Evolutionary conservation across 176 grass and related monocot genomes (phyloP), one percentile per base, ranked within the genome.

Genomic region (Carex cristatella): DNA sequence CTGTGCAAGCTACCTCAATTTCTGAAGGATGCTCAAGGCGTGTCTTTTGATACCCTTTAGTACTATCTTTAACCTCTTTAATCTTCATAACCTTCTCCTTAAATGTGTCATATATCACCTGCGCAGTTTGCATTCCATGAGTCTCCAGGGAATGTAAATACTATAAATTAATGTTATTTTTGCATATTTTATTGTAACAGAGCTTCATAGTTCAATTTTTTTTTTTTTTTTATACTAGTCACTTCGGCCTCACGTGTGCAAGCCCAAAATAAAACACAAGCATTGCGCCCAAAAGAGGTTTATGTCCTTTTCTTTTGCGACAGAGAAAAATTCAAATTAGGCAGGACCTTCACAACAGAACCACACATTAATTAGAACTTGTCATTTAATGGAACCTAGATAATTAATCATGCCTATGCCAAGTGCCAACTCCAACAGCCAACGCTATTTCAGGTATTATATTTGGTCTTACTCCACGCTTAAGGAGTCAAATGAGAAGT

Each of bases 91-190:
- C 63, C 11, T 62, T 80, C 61, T 46, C 28, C 59, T 79, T 92
- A 5, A 92, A 89, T 30, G 4, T 12, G 1, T 89, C 85, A 11
- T 92, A 92, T 61, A 87, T 65, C n/a, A 75, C 19, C 90, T 92
- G 81, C 11, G 15, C 53, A 84, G 37, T 37, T 86, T 58, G 27
- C 53, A 49, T 70, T 56, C 37, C 37, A 38, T 38, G 37, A 38
- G 33, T 35, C 3, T 35, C 33, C 1, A 2, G 33, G 33, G 33
- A 35, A 4, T 82, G 54, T 23, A 81, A 62, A 37, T 18, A 14
- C 15, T 13, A 31, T 10, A 49, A 49, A 49, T 2, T 10, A 48
- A 48, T 48, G 46, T 10, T 30, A 0, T 23, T 23, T 13, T 37
- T 14, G 14, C 4, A 73, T 37, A n/a, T 73, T 33, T 14, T 37